Evolutionary conservation across 2,329 filamentous ascomycete species (phyloP), one percentile per base, ranked within the genome.

Genomic region (Lachnellula occidentalis): DNA sequence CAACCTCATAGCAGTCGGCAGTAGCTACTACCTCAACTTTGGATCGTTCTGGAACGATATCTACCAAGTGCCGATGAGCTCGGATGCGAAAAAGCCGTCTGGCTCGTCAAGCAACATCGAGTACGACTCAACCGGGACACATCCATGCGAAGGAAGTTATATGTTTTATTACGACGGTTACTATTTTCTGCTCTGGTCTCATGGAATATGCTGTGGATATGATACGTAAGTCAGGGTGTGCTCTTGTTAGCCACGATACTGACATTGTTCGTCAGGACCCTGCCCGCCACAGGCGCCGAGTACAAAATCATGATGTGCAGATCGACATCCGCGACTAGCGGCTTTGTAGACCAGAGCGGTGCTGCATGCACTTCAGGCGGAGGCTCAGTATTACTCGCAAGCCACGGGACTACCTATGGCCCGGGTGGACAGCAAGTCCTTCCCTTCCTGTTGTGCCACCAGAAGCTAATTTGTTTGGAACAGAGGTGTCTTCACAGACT

Each of bases 21-120:
- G 68, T 8, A 67, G 55, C 2, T 78, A 77, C 60, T 75, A 76
- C 54, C 70, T 85, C 66, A 81, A 75, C 56, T 89, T 87, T 58
- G 86, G 85, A 22, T 86, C 81, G 12, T 89, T 87, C 75, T 90
- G 84, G 83, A 68, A 72, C 6, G 79, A 83, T 64, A 75, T 88
- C 55, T 86, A 81, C 71, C 80, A 82, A 64, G 80, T 81, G 1
- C 65, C 72, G 36, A 76, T 87, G 67, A 65, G 61, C 36, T 65
- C 66, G 34, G 61, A 67, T 2, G 65, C 68, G 7, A 70, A 66
- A 11, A 68, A 65, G 21, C 62, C 63, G 3, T 55, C 65, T 2
- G 60, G 50, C 8, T 56, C 66, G 1, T 65, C 76, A 0, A 70
- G 74, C 54, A 76, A 83, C 50, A 69, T 86, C 49, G 76, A 78